Percentiles rank a stretch among this genome's conserved stretches.
Evolutionary conservation across 148 eudicot species (phyloP).

Genomic region (Rhododendron henanense): DNA sequence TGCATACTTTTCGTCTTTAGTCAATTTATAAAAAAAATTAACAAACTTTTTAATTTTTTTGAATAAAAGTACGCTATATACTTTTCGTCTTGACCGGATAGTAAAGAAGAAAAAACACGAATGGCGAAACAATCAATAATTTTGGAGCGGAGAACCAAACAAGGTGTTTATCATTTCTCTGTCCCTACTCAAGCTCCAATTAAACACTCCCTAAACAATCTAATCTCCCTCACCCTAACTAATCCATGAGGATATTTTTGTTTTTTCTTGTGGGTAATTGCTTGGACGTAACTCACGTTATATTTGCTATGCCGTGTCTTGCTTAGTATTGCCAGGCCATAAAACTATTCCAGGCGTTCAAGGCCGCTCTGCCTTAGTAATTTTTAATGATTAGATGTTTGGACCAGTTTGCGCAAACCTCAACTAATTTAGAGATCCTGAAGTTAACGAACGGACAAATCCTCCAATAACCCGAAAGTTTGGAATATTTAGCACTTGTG

Average conservation of each 20-base stretch:
- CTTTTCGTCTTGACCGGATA: too few species aligned
- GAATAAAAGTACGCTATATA: too few species aligned
- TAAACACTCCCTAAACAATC: not conserved
- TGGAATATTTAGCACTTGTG: too few species aligned
- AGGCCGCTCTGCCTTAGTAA: not conserved
- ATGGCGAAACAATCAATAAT: too few species aligned
- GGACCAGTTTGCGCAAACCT: not conserved
- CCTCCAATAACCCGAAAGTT: not conserved
- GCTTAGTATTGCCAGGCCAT: not conserved
- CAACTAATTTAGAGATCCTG: not conserved
- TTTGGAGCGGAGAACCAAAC: too few species aligned
- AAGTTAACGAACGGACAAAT: not conserved
- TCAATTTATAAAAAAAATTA: too few species aligned
- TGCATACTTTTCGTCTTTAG: too few species aligned
- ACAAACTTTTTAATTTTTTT: too few species aligned
- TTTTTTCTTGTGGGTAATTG: not conserved
- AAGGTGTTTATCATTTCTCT: not conserved
- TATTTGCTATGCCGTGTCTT: not conserved
- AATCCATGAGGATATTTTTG: not conserved
- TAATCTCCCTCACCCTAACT: not conserved
- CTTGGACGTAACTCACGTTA: not conserved
- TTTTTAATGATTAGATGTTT: not conserved
- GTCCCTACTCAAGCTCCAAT: not conserved
- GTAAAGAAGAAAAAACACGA: too few species aligned
- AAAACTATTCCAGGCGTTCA: not conserved